phyloP scores from a whole-genome alignment of 495 filamentous ascomycete genomes.

The Apodospora peruviana region DNA sequence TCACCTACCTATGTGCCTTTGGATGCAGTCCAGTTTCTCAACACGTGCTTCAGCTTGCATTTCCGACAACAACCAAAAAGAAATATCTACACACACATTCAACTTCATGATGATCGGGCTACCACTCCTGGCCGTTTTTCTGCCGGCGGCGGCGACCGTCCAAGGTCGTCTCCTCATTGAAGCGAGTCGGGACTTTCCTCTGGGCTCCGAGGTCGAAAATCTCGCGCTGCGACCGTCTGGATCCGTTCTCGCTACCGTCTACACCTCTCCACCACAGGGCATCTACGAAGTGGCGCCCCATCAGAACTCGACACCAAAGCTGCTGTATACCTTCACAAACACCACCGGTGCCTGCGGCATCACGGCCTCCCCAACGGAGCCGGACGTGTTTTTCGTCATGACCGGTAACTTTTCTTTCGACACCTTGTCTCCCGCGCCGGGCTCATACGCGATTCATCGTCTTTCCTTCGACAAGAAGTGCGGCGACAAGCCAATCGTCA shows the following conservation, averaged over 20 bases:
- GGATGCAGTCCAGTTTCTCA: neutral
- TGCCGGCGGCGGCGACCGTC: neutral
- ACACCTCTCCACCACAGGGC: neutral
- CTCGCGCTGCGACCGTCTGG: neutral
- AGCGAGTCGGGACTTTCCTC: neutral
- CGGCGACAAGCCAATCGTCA: neutral
- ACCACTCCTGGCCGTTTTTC: neutral
- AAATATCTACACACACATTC: neutral
- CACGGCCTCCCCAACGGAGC: neutral
- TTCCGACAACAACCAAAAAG: neutral
- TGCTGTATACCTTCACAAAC: neutral
- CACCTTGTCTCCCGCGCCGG: neutral
- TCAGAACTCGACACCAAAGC: neutral
- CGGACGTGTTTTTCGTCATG: neutral
- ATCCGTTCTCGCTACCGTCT: neutral
- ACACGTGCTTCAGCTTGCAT: neutral
- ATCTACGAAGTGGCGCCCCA: neutral
- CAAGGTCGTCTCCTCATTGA: no score
- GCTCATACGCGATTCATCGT: neutral
- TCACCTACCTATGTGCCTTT: no score
- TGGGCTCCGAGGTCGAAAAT: neutral
- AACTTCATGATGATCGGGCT: no score
- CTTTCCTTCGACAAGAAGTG: neutral
- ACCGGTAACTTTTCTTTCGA: neutral
- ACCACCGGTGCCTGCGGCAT: neutral